phyloP scores from a whole-genome alignment of 2,329 filamentous ascomycete genomes.

The Pseudogymnoascus sp. region DNA sequence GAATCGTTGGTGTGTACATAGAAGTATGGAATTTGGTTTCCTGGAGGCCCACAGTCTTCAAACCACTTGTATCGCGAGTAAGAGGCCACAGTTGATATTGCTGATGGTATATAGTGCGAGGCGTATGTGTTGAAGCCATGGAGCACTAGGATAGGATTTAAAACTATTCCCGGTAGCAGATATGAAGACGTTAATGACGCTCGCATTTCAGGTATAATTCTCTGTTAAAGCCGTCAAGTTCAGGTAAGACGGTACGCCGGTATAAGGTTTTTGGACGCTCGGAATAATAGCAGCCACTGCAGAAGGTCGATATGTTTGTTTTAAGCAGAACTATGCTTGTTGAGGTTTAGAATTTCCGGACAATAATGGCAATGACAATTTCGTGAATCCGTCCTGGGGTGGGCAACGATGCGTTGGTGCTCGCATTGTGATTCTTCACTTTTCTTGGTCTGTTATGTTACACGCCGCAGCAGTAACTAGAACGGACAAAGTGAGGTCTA shows the following conservation, averaged over 20 bases:
- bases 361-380: not conserved
- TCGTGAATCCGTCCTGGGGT: not conserved
- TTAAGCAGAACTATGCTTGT: not conserved
- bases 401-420: not conserved
- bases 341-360: not conserved
- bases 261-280: not conserved
- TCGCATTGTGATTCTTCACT: not conserved
- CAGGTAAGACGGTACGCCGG: not conserved
- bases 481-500: not conserved
- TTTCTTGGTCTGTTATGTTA: not conserved
- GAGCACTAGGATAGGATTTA: slow-evolving; percentile 34
- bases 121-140: slow-evolving; percentile 34
- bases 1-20: slow-evolving; percentile 32
- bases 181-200: slow-evolving; percentile 23
- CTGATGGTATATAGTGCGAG: slow-evolving; percentile 29
- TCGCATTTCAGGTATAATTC: slow-evolving; percentile 18
- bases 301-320: not conserved
- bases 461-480: not conserved
- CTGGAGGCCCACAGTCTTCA: slow-evolving; percentile 25
- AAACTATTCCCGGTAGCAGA: slow-evolving; percentile 31
- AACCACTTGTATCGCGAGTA: slow-evolving; percentile 25
- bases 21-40: slow-evolving; percentile 27
- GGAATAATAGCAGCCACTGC: not conserved
- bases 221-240: not conserved
- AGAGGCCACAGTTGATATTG: slow-evolving; percentile 21